Conservation (phyloP, 169 alveolate genomes). For the Amoebophrya sp. region DNA sequence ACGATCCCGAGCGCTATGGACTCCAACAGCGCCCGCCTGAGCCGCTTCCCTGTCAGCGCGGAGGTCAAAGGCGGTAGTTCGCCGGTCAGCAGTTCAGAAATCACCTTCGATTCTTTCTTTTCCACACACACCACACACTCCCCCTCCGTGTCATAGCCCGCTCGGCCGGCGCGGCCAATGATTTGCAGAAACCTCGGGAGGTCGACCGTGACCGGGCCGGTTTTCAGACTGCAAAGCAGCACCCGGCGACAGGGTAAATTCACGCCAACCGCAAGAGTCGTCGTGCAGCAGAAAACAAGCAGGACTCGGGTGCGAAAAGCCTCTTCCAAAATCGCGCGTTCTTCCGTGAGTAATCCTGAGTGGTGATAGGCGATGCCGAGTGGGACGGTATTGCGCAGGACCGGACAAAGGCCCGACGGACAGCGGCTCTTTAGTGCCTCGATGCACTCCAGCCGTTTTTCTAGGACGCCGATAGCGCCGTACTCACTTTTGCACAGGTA, state of each 20-base stretch:
- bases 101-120: neutral
- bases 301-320: slow-evolving; percentile 52
- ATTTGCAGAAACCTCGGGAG: slow-evolving; percentile 35
- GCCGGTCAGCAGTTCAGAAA: neutral
- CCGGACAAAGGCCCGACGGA: neutral
- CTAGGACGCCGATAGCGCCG: too few relatives aligned
- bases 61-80: neutral
- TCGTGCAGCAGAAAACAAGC: slow-evolving; percentile 56
- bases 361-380: slow-evolving; percentile 62
- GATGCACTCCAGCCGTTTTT: neutral
- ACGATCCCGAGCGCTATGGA: neutral
- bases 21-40: slow-evolving; percentile 23
- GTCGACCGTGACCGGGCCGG: neutral
- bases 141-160: neutral
- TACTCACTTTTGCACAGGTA: too few relatives aligned
- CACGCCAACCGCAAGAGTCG: slow-evolving; percentile 70
- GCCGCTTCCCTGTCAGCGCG: neutral
- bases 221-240: neutral
- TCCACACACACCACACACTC: neutral
- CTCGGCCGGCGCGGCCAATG: slow-evolving; percentile 67
- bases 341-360: slow-evolving; percentile 53
- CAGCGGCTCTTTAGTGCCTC: neutral
- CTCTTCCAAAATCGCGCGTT: slow-evolving; percentile 54
- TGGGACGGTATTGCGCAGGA: neutral
- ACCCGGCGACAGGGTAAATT: slow-evolving; percentile 53